Evolutionary conservation across 495 filamentous ascomycete genomes (phyloP).

Genomic region (Lichenothelia convexa): DNA sequence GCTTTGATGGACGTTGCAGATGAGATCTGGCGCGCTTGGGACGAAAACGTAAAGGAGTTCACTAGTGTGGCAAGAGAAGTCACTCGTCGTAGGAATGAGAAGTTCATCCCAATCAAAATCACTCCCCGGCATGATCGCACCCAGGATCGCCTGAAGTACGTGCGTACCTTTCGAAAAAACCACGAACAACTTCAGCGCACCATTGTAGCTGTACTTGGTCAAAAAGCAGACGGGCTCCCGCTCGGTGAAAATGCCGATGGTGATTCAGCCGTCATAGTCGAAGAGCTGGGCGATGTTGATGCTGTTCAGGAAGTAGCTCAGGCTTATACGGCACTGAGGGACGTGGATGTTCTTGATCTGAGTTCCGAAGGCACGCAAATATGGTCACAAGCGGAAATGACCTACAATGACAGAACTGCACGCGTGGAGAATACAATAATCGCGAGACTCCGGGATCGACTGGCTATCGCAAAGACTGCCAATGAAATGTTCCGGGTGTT

Average conservation of each 20-base stretch:
- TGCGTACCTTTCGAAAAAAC: constrained; percentile 81
- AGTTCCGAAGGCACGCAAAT: constrained; percentile 69
- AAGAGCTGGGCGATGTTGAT: constrained; percentile 94
- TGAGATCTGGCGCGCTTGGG: constrained; percentile 78
- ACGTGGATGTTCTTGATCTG: constrained; percentile 89
- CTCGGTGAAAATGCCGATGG: constrained; percentile 31
- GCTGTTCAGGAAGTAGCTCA: constrained; percentile 92
- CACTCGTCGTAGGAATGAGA: constrained; percentile 75
- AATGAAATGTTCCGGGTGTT: constrained; percentile 99
- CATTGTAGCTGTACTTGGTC: constrained; percentile 82
- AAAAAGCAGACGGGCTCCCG: constrained; percentile 24
- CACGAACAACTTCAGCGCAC: constrained; percentile 94
- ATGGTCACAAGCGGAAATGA: constrained; percentile 83
- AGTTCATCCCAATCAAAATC: constrained; percentile 97
- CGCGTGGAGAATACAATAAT: constrained; percentile 98
- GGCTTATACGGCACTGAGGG: constrained; percentile 79
- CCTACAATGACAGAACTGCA: constrained; percentile 91
- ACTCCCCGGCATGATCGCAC: constrained; percentile 63
- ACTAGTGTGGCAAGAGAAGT: constrained; percentile 92
- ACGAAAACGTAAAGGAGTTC: constrained; percentile 90
- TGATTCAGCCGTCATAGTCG: constrained; percentile 43
- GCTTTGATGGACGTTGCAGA: constrained; percentile 66
- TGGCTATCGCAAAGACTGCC: constrained; percentile 86
- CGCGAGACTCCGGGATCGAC: constrained; percentile 73
- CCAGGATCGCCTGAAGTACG: constrained; percentile 78